Evolutionary conservation across 306 rosid genomes (phyloP).

Genomic region (Hylodesmum podocarpum): DNA sequence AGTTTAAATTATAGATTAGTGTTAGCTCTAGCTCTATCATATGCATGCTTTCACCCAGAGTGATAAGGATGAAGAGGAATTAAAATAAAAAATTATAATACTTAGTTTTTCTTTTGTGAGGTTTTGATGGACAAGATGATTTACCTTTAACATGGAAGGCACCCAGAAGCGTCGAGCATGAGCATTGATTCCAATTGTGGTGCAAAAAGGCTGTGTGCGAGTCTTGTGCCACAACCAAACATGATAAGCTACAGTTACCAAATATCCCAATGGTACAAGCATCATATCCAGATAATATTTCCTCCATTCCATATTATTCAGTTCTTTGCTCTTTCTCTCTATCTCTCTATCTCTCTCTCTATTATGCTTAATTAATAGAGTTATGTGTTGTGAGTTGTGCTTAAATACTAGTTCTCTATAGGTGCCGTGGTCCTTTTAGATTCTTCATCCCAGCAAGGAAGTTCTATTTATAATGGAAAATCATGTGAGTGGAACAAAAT

Average conservation of each 20-base stretch:
- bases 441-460: neutral
- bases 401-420: neutral
- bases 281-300: conserved; percentile 68
- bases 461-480: conserved; percentile 32
- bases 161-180: conserved; percentile 78
- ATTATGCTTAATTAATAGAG: neutral
- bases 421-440: neutral
- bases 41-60: neutral
- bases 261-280: conserved; percentile 66
- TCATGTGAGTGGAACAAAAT: conserved; percentile 10
- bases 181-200: conserved; percentile 72
- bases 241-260: conserved; percentile 55
- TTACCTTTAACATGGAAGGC: conserved; percentile 42
- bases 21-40: neutral
- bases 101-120: neutral
- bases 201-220: conserved; percentile 57
- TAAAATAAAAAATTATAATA: neutral
- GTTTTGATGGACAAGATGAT: neutral
- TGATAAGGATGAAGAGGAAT: neutral
- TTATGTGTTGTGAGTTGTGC: neutral
- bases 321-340: neutral
- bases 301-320: conserved; percentile 68
- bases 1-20: neutral
- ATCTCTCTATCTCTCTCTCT: neutral
- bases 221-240: conserved; percentile 75